Evolutionary conservation across 2,329 filamentous ascomycete species (phyloP).

Genomic region (Monilinia laxa): DNA sequence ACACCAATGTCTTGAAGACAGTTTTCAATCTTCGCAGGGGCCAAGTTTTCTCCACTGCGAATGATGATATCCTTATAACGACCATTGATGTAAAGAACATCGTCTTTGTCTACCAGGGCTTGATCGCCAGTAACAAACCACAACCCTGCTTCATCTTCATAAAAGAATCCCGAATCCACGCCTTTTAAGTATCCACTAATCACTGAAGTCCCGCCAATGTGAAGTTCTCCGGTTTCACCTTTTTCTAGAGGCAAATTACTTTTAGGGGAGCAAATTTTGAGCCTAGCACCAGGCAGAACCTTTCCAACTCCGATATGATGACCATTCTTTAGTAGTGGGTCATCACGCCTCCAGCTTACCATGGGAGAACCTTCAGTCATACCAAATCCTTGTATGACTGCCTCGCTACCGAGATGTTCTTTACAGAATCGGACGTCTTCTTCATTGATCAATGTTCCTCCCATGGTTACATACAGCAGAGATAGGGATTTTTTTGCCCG

Average conservation of each 20-base stretch:
- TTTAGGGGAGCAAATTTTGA: slow-evolving; percentile 14
- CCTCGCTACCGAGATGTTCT: slow-evolving; percentile 10
- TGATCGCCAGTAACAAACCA: slow-evolving; percentile 58
- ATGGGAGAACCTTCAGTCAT: slow-evolving; percentile 25
- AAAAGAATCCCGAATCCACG: slow-evolving; percentile 51
- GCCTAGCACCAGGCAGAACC: slow-evolving; percentile 18
- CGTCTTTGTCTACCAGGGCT: slow-evolving; percentile 49
- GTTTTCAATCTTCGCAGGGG: slow-evolving; percentile 69
- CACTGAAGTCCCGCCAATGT: slow-evolving; percentile 75
- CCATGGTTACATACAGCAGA: slow-evolving; percentile 19
- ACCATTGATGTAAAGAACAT: slow-evolving; percentile 57
- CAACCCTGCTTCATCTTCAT: slow-evolving; percentile 21
- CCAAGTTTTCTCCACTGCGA: slow-evolving; percentile 59
- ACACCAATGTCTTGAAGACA: slow-evolving; percentile 45
- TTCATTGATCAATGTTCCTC: slow-evolving; percentile 24
- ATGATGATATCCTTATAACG: slow-evolving; percentile 73
- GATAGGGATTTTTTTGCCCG: slow-evolving; percentile 1
- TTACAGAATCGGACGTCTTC: slow-evolving; percentile 23
- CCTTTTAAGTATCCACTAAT: slow-evolving; percentile 69
- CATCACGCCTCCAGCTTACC: slow-evolving; percentile 17
- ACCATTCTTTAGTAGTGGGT: slow-evolving; percentile 10
- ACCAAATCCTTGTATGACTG: slow-evolving; percentile 16
- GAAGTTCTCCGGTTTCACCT: slow-evolving; percentile 70
- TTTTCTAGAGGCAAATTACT: slow-evolving; percentile 62
- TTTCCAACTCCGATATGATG: slow-evolving; percentile 25